These are phyloP conservation scores for Pseudogymnoascus sp. DNA, from an alignment of 2,329 filamentous ascomycete genomes.

Conservation along the genomic window DNA sequence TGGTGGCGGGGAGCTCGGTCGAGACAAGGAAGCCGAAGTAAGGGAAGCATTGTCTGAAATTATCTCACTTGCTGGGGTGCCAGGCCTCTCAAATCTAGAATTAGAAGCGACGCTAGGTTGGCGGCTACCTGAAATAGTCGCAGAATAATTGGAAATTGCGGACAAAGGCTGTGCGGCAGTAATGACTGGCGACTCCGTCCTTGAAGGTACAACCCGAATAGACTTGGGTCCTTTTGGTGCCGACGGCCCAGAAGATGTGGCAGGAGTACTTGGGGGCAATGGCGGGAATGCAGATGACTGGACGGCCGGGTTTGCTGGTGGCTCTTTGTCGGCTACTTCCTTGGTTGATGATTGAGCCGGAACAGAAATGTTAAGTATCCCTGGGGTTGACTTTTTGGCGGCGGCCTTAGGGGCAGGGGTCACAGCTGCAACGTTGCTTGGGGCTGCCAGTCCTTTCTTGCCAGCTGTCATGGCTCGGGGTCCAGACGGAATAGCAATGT, in stretches of 20 bases:
- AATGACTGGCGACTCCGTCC: slow-evolving; percentile 45
- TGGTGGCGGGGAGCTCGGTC: slow-evolving; percentile 64
- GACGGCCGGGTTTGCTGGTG: slow-evolving; percentile 16
- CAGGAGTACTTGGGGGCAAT: slow-evolving; percentile 40
- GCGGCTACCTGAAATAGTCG: slow-evolving; percentile 38
- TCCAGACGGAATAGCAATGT: slow-evolving; percentile 11
- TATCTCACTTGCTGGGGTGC: slow-evolving; percentile 65
- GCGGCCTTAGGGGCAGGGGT: slow-evolving; percentile 1
- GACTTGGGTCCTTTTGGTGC: slow-evolving; percentile 53
- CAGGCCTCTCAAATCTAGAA: slow-evolving; percentile 47
- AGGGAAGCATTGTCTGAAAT: slow-evolving; percentile 72
- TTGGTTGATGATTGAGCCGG: slow-evolving; percentile 33
- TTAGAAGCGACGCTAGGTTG: slow-evolving; percentile 44
- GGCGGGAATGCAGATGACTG: slow-evolving; percentile 42
- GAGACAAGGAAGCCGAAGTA: slow-evolving; percentile 63
- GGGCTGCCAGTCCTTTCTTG: slow-evolving; percentile 10
- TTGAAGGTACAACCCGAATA: slow-evolving; percentile 62
- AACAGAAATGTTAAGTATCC: slow-evolving; percentile 43
- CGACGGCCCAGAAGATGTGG: slow-evolving; percentile 42
- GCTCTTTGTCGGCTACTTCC: slow-evolving; percentile 13
- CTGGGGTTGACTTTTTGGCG: slow-evolving; percentile 24
- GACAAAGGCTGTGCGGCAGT: slow-evolving; percentile 26
- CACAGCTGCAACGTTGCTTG: slow-evolving; percentile 12
- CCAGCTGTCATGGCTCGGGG: slow-evolving; percentile 13
- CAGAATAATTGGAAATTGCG: slow-evolving; percentile 30